phyloP scores from a whole-genome alignment of 345 rosid genomes.

The Nephelium lappaceum region DNA sequence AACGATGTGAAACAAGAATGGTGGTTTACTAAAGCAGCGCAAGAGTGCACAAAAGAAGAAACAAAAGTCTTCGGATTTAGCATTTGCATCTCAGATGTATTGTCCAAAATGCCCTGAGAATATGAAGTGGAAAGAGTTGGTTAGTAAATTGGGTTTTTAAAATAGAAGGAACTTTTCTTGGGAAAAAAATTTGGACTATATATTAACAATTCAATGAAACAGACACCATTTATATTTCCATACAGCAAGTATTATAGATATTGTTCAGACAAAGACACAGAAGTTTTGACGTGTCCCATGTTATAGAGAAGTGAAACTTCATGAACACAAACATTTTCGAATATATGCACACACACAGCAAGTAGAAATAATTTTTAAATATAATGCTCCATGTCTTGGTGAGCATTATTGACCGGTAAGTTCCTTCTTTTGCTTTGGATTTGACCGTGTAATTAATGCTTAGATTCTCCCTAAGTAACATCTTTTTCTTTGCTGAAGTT shows the following conservation, averaged over 20 bases:
- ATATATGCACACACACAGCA: neutral
- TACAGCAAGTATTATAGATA: neutral
- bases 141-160: no score
- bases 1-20: no score
- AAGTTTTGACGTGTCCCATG: neutral
- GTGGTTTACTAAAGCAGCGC: no score
- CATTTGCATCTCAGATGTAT: no score
- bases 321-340: no score
- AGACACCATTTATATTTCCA: neutral
- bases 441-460: constrained; percentile 65
- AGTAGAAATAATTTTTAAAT: neutral
- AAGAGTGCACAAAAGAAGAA: no score
- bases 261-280: neutral
- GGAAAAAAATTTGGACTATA: no score
- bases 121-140: no score
- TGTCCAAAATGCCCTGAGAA: no score
- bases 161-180: no score
- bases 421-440: constrained; percentile 67
- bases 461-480: constrained; percentile 72
- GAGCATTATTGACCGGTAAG: constrained; percentile 33
- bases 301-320: neutral
- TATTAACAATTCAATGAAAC: no score
- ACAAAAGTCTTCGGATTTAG: no score
- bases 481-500: constrained; percentile 71
- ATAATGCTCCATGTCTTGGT: constrained; percentile 25